These are phyloP conservation scores for Cladosporium sphaerospermum DNA, from an alignment of 2,329 filamentous ascomycete species.

Conservation along the genomic window DNA sequence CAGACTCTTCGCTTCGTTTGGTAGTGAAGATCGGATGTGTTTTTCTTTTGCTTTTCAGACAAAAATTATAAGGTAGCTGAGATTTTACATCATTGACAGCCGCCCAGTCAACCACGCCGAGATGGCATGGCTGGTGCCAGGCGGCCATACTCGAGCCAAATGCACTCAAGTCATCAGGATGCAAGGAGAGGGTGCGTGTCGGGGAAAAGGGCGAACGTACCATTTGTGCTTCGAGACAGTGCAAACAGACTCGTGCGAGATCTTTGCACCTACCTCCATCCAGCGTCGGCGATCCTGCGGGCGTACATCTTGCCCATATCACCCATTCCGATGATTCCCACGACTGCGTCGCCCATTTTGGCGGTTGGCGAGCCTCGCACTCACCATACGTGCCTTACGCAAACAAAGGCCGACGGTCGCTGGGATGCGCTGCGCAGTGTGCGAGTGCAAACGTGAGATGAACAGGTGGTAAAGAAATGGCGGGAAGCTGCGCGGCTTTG, in stretches of 20 bases:
- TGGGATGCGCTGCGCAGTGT: background rate
- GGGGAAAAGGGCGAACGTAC: slow-evolving; percentile 28
- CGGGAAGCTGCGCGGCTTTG: background rate
- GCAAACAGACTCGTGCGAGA: slow-evolving; percentile 8
- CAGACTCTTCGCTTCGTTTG: slow-evolving; percentile 4
- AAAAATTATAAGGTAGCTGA: slow-evolving; percentile 93
- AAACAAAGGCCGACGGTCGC: background rate
- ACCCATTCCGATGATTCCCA: slow-evolving; percentile 97
- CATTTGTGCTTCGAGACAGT: slow-evolving; percentile 18
- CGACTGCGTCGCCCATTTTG: slow-evolving; percentile 61
- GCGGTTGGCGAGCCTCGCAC: slow-evolving; percentile 14
- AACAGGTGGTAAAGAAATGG: background rate
- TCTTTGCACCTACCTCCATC: slow-evolving; percentile 75
- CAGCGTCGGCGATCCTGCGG: slow-evolving; percentile 75
- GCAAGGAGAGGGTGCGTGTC: slow-evolving; percentile 25
- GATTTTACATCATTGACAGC: slow-evolving; percentile 96
- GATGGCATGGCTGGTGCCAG: slow-evolving; percentile 62
- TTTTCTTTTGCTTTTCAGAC: slow-evolving; percentile 62
- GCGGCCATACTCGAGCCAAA: slow-evolving; percentile 98
- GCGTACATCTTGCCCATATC: slow-evolving; percentile 99
- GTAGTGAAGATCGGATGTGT: slow-evolving; percentile 6
- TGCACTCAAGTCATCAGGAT: slow-evolving; percentile 99
- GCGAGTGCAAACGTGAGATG: background rate
- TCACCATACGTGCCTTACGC: slow-evolving; percentile 1
- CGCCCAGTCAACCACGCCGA: slow-evolving; percentile 52